Evolutionary conservation across 2,329 filamentous ascomycete species (phyloP).

Genomic region (Blastomyces parvus): DNA sequence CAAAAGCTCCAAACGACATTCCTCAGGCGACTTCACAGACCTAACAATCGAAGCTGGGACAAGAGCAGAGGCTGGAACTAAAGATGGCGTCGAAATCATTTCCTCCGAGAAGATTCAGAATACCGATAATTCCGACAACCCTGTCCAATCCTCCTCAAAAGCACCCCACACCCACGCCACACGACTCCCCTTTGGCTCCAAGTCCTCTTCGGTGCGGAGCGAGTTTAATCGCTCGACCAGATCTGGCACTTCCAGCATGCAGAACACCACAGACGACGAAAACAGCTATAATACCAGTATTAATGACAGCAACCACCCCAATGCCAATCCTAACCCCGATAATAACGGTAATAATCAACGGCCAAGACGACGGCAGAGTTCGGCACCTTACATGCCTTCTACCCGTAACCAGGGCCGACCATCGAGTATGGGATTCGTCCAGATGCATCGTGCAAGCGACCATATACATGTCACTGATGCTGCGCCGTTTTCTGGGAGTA

Average conservation of each 20-base stretch:
- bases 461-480: conserved; percentile 38
- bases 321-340: neutral
- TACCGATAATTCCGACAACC: conserved; percentile 13
- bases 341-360: conserved; percentile 9
- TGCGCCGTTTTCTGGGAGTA: conserved; percentile 32
- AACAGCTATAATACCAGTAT: neutral
- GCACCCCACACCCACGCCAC: conserved; percentile 19
- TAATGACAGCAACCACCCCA: conserved; percentile 4
- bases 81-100: conserved; percentile 13
- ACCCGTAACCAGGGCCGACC: conserved; percentile 29
- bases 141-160: conserved; percentile 9
- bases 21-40: conserved; percentile 15
- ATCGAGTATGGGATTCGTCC: conserved; percentile 43
- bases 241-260: conserved; percentile 33
- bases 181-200: conserved; percentile 36
- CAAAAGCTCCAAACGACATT: conserved; percentile 57
- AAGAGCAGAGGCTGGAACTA: conserved; percentile 8
- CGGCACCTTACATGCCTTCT: conserved; percentile 13
- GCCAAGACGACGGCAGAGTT: conserved; percentile 12
- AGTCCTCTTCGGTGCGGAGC: conserved; percentile 29
- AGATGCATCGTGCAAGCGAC: conserved; percentile 40
- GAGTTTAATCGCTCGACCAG: conserved; percentile 29
- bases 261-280: conserved; percentile 22
- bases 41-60: conserved; percentile 12
- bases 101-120: conserved; percentile 17